Base-by-base conservation (phyloP, 257 asterid species). In the Oldenlandia corymbosa region DNA sequence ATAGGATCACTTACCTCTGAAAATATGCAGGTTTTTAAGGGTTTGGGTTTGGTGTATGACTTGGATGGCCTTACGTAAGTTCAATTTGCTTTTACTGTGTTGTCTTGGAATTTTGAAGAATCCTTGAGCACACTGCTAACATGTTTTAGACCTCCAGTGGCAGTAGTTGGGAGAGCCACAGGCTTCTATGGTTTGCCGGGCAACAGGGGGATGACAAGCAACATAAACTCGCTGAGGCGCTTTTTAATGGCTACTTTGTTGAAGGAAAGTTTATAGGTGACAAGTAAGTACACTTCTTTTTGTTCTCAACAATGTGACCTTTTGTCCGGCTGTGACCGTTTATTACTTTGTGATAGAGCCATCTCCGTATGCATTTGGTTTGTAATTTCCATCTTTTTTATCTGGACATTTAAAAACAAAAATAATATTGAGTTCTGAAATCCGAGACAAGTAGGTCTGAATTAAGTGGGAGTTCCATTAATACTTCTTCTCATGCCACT, bases 261-360 rank as follows among this genome's bases (percentile, higher is more conserved):
- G 83, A 69, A 69, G 99, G 88, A n/a, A 89, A 75, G 76, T 92
- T 74, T 58, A 78, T 92, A 14, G 97, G 97, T 45, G 97, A 87
- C 77, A 78, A 84, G 99, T 87, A n/a, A 70, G 78, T 69, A 11
- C 58, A 3, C 39, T 34, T 4, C 39, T 34, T 34, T 34, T 34
- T 9, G 39, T 34, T 34, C 9, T 9, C 39, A 4, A 34, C 9
- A 34, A 34, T 34, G 39, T 34, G 9, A 34, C 4, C 39, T 43
- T 31, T 9, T 47, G 28, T 14, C 43, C 45, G 5, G 47, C 56
- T 54, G 55, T 26, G 39, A 17, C 50, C 26, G 10, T 49, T 34
- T 36, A 5, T 49, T 50, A 61, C 17, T 11, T 23, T 34, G 36
- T 39, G 2, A 24, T 2, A 17, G 18, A 5, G 30, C 9, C 32